Percentiles rank a stretch among this genome's conserved stretches.
These are phyloP conservation scores for Solanum ossicruentum DNA, from an alignment of 257 asterid species.

Conservation along the genomic window DNA sequence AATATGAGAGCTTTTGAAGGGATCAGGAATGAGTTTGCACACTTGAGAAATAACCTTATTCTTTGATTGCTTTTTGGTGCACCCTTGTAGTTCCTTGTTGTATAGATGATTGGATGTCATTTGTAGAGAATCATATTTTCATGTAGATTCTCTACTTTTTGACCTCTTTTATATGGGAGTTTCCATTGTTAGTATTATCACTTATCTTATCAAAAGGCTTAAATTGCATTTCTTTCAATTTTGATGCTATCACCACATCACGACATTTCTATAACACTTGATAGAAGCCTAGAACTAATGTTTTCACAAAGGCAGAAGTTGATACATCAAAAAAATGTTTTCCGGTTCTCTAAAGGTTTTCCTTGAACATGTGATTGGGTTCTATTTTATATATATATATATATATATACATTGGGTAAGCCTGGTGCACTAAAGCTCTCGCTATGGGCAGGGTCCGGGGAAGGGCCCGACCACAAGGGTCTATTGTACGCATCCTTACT, in stretches of 20 bases:
- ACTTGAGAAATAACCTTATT: not conserved
- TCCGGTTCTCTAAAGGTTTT: not conserved
- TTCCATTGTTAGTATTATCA: not conserved
- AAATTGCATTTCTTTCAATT: not conserved
- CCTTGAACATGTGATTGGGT: not conserved
- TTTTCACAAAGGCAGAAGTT: not conserved
- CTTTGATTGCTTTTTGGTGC: not conserved
- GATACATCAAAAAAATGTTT: not conserved
- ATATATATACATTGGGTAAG: too few relatives aligned
- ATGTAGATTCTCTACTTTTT: not conserved
- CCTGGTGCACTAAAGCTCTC: too few relatives aligned
- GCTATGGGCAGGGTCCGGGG: too few relatives aligned
- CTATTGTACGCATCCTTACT: too few relatives aligned
- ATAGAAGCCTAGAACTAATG: not conserved
- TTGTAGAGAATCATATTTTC: not conserved
- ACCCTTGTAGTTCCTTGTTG: not conserved
- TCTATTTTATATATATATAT: not conserved
- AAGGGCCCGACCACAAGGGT: too few relatives aligned
- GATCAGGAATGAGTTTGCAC: not conserved
- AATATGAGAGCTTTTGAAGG: not conserved
- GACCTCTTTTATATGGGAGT: not conserved
- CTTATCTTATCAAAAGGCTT: not conserved
- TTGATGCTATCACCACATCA: not conserved
- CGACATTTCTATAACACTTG: not conserved
- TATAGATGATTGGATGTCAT: not conserved